phyloP scores from a whole-genome alignment of 2,329 filamentous ascomycete species.

The Thyridium curvatum region DNA sequence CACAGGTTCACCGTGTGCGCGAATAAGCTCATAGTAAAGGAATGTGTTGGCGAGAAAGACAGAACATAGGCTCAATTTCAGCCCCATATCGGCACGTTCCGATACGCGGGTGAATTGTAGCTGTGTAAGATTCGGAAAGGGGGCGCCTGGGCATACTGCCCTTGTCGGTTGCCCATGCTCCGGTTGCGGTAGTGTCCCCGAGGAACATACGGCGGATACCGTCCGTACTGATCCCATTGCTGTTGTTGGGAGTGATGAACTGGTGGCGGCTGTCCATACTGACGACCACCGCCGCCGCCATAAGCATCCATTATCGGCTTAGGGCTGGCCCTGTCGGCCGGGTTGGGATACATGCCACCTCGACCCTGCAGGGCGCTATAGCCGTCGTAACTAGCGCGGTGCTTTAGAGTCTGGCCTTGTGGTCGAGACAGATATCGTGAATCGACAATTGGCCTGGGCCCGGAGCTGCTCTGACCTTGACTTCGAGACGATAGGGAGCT shows the following conservation, averaged over 20 bases:
- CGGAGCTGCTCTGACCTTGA: constrained; percentile 9
- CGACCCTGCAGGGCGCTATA: constrained; percentile 9
- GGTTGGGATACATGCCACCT: constrained; percentile 4
- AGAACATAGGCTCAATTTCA: constrained; percentile 14
- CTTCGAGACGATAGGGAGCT: constrained; percentile 23
- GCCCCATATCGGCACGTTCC: constrained; percentile 49
- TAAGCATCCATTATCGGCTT: too few relatives aligned
- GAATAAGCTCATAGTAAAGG: background rate
- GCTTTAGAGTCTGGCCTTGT: constrained; percentile 11
- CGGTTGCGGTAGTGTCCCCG: constrained; percentile 30
- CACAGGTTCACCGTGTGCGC: too few relatives aligned
- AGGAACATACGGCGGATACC: constrained; percentile 23
- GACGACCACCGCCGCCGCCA: background rate
- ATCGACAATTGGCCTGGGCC: constrained; percentile 7
- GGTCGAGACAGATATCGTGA: too few relatives aligned
- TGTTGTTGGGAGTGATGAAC: constrained; percentile 4
- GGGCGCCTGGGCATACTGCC: constrained; percentile 21
- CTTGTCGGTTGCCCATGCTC: constrained; percentile 23
- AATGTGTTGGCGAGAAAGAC: background rate
- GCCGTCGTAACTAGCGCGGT: constrained; percentile 26
- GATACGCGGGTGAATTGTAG: constrained; percentile 53
- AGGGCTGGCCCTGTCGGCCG: too few relatives aligned
- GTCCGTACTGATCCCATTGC: constrained; percentile 12
- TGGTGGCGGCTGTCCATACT: background rate
- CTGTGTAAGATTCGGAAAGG: constrained; percentile 51